Evolutionary conservation across 345 rosid genomes (phyloP), one percentile per base, ranked within the genome.

Genomic region (Hypericum perforatum): DNA sequence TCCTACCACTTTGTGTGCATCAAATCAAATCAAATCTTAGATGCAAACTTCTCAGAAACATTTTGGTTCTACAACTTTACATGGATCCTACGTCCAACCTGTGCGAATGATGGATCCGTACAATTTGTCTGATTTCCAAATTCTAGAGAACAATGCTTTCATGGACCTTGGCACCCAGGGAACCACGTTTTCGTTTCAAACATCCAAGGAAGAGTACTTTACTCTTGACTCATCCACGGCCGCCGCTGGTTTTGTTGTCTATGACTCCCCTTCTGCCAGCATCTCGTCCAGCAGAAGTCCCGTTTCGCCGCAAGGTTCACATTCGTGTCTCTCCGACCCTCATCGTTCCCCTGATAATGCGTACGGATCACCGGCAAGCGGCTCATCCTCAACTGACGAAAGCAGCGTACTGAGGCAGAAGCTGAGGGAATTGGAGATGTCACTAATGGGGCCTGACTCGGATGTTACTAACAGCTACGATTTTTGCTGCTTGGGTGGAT

Each of bases 161-260:
- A 79, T 83, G 2, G 79, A 76, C 58, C 42, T 9, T 42, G 73
- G 80, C 37, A 77, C 72, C 57, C 88, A 75, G 58, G 84, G 80
- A 52, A 64, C 77, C 41, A 65, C 51, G 44, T 22, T 68, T 16
- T 75, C 83, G 54, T 75, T 74, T 57, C 77, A 77, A 32, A 57
- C 67, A 40, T 58, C 54, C 74, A 70, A 77, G 60, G 94, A 75
- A 50, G 81, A 74, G 53, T 79, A 71, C 68, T 76, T 77, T 57
- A 92, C 98, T 42, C 80, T 92, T 22, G 97, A 92, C 41, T 88
- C 98, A 49, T 85, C 96, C 41, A 50, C 86, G 0, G 74, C 82
- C 10, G 66, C 73, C 43, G 70, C 66, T 9, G 66, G 62, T 37
- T 75, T 68, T 44, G 54, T 68, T 56, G 66, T 55, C 6, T 74